Evolutionary conservation across 179 eudicot species (phyloP), one percentile per base, ranked within the genome.

Genomic region (Pouteria campechiana): DNA sequence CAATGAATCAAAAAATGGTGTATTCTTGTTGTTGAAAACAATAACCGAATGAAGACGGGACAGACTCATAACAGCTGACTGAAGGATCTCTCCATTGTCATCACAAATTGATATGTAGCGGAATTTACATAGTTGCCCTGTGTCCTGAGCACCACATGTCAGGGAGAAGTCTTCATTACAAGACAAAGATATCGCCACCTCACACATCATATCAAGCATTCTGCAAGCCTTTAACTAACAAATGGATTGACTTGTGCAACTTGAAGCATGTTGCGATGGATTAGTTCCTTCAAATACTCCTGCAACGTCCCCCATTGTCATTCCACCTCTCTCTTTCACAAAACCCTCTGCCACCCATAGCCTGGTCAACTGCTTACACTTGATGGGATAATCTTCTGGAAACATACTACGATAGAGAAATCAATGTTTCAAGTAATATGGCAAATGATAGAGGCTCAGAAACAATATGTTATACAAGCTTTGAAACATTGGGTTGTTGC

Each of bases 261-360:
- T 44, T 74, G 73, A 38, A 77, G 55, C 68, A 78, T 54, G 58
- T 64, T 70, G 10, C 81, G 54, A 17, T 59, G 47, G 20, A 67
- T 56, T 34, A 78, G 65, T 46, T 78, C 81, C 11, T 51, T 57
- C 1, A 78, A 52, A 19, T 43, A 47, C 12, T 49, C 63, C 39
- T 31, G 76, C 86, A 8, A 60, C 56, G 25, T 78, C 78, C 41
- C 74, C 86, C n/a, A 55, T 14, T n/a, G 69, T 35, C 33, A 61
- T 46, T 10, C 69, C 74, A 39, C 27, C 57, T 25, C 56, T 47
- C 41, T 66, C 61, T 22, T 25, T 6, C 11, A 76, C 44, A 32
- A 73, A 63, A 23, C 79, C 79, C 46, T 76, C 83, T 0, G 83
- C 76, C 29, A 73, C 53, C 90, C 90, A 80, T 58, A 76, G 67